Evolutionary conservation across 2,329 filamentous ascomycete genomes (phyloP), one percentile per base, ranked within the genome.

Genomic region (Penicillium hesseltinei): DNA sequence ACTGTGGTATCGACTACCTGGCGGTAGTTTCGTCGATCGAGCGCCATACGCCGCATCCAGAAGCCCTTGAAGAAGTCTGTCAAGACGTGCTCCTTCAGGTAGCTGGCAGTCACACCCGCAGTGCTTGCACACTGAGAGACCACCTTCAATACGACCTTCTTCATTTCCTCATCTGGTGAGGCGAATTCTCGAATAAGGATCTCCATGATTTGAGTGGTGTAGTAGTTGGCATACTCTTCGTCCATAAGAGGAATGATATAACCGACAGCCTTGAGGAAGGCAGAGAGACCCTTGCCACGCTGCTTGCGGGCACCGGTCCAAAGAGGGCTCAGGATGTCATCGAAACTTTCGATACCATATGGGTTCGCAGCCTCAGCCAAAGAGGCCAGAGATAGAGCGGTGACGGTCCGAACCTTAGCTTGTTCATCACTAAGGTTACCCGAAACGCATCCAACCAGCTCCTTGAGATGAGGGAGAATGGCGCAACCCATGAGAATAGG

Each of bases 211-310:
- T 99, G 92, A 65, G 88, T 91, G 9, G 94, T 97, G 71, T 99
- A 99, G 78, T 99, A 99, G 73, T 97, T 97, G 76, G 94, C 93
- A 74, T 97, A 97, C 72, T 99, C 94, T 76, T 99, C 94, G 78
- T 99, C 94, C 94, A 99, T 99, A 51, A 99, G 84, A 5, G 94
- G 94, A 62, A 99, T 97, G 71, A 99, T 96, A 74, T 94, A 97
- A 27, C 94, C 94, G 43, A 99, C 93, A 46, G 94, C 94, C 78
- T 99, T 99, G 60, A 99, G 81, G 76, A 97, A 99, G 15, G 92
- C 93, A 25, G 94, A 93, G 44, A 99, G 82, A 67, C 93, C 92
- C 75, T 99, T 99, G 62, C 94, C 94, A 71, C 94, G 88, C 77
- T 99, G 94, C 78, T 97, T 97, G 62, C 93, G 86, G 29, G 92